Conservation (phyloP, 345 rosid genomes). For the Citrus cavaleriei region DNA sequence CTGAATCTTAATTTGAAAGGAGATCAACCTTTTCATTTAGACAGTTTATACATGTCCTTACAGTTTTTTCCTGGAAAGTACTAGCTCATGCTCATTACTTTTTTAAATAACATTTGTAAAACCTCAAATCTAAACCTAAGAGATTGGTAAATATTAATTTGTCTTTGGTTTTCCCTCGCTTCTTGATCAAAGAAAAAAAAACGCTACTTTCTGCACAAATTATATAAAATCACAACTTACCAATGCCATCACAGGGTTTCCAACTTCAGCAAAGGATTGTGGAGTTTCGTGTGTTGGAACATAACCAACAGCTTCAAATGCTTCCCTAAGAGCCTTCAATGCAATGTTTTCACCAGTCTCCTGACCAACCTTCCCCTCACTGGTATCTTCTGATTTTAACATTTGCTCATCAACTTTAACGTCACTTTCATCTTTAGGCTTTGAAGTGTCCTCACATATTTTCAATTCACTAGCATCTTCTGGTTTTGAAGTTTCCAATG, state of each 20-base stretch:
- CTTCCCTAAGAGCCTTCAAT: constrained; percentile 73
- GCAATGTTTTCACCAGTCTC: constrained; percentile 51
- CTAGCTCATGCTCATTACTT: background rate
- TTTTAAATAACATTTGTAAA: background rate
- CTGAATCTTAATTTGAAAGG: background rate
- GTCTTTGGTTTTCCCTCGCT: background rate
- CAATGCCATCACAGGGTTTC: constrained; percentile 98
- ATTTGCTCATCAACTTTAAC: constrained; percentile 34
- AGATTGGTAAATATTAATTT: background rate
- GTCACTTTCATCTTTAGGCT: constrained; percentile 36
- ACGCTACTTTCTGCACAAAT: background rate
- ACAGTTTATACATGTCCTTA: background rate
- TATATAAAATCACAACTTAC: constrained; percentile 42
- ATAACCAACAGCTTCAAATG: constrained; percentile 87
- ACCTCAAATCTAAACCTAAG: background rate
- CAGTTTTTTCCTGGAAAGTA: background rate
- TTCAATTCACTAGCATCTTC: constrained; percentile 50
- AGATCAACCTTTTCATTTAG: background rate
- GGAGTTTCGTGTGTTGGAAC: constrained; percentile 51
- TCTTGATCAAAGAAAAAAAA: background rate
- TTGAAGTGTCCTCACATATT: constrained; percentile 32
- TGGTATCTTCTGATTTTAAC: constrained; percentile 34
- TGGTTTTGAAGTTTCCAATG: constrained; percentile 46
- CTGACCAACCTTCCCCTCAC: constrained; percentile 35
- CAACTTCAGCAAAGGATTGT: constrained; percentile 83